Base-by-base conservation (phyloP, 352 stramenopile species). In the Globisporangium radiosum region DNA sequence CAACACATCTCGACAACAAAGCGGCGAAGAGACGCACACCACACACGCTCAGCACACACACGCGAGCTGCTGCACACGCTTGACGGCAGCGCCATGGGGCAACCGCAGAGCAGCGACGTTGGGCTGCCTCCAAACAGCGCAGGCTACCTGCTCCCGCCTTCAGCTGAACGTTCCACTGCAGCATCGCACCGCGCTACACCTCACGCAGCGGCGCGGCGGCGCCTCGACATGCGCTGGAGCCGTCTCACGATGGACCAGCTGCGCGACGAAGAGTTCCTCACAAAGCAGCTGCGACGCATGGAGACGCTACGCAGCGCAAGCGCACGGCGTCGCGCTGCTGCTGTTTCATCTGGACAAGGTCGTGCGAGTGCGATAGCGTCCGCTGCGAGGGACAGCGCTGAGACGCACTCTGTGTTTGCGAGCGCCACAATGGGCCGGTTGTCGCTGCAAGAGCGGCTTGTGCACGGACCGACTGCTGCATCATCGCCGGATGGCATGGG, bases 141-240 rank as follows among this genome's bases (percentile, higher is more conserved):
- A 8, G 40, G 40, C 40, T 44, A 44, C 40, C 7, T 13, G 7
- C 40, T 44, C 40, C 40, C 40, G 40, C 40, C 40, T 14, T 13
- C 40, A 6, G 7, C 40, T 13, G 40, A 8, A 4, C 40, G 40
- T 4, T 44, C 40, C 7, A 14, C 40, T 44, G 40, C 40, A 44
- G 7, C 3, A 14, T 8, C 40, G 40, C 11, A 25, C 19, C 19
- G 19, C 19, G 19, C 19, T 2, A 1, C 19, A 25, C 19, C 19
- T 25, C 19, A 8, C 11, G 40, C 40, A 14, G 40, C 40, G 11
- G 11, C 3, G 7, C 40, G 11, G 3, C 67, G 61, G 3, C 77
- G 83, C n/a, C 57, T 70, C 19, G 81, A 91, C 61, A 48, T 81
- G 59, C 78, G 79, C 7, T 93, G 83, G 83, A 66, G 72, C n/a